Evolutionary conservation across 192 early-diverging fungal genomes (phyloP).

Genomic region (Rhizophagus sp.): DNA sequence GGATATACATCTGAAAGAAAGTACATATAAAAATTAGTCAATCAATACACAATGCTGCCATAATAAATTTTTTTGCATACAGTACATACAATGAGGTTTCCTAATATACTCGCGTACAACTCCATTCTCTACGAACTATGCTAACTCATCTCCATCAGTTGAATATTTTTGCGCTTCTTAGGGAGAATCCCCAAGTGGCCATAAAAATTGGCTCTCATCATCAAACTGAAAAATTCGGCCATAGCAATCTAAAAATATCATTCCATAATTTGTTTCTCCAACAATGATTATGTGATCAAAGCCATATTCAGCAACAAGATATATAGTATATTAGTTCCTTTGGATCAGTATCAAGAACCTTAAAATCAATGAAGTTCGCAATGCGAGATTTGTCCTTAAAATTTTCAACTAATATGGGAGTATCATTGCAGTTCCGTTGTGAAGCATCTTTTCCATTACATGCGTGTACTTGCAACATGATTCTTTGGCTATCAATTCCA

Average conservation of each 20-base stretch:
- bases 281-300: conserved; percentile 22
- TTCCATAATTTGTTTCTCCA: conserved; percentile 7
- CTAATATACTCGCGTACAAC: too few species aligned
- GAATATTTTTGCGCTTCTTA: background rate
- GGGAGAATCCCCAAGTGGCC: conserved; percentile 22
- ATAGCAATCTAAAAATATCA: conserved; percentile 27
- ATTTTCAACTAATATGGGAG: conserved; percentile 4
- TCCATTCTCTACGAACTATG: too few species aligned
- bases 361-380: conserved; percentile 8
- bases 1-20: too few species aligned
- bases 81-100: too few species aligned
- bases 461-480: background rate
- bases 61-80: too few species aligned
- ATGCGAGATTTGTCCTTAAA: conserved; percentile 7
- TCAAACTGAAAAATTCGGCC: conserved; percentile 18
- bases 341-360: background rate
- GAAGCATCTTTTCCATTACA: background rate
- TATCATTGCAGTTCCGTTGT: background rate
- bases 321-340: conserved; percentile 18
- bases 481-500: background rate
- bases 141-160: too few species aligned
- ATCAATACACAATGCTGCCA: too few species aligned
- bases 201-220: background rate
- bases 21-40: too few species aligned
- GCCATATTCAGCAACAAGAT: conserved; percentile 5